phyloP scores from a whole-genome alignment of 345 rosid species.

The Cardamine occulta region DNA sequence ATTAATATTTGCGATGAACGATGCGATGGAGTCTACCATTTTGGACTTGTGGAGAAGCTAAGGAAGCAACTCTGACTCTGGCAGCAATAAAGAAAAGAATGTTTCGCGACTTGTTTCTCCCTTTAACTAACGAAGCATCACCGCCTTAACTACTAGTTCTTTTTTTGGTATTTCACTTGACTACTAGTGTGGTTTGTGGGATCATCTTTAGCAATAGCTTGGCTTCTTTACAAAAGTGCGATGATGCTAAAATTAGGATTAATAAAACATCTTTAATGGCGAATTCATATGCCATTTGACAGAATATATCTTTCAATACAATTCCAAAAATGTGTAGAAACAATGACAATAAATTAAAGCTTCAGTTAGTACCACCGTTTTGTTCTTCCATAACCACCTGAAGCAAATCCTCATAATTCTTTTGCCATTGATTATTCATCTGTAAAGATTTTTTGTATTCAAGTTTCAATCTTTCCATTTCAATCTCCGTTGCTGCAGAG shows the following conservation, averaged over 20 bases:
- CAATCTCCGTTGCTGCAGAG: conserved; percentile 68
- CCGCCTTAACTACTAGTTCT: no score
- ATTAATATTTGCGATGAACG: not conserved
- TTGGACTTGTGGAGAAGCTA: conserved; percentile 2
- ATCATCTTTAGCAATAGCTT: not conserved
- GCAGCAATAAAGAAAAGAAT: not conserved
- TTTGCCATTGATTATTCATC: conserved; percentile 67
- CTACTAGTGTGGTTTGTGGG: not conserved
- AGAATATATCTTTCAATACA: not conserved
- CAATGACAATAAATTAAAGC: not conserved
- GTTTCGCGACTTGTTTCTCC: not conserved
- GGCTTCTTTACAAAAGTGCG: conserved; percentile 20
- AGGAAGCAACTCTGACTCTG: not conserved
- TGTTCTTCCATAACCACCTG: conserved; percentile 59
- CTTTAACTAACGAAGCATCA: no score
- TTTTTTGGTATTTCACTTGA: no score
- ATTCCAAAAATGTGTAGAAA: conserved; percentile 16
- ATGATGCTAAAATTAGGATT: not conserved
- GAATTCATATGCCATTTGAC: not conserved
- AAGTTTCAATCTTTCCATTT: conserved; percentile 63
- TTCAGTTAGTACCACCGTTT: conserved; percentile 27
- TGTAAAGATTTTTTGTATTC: conserved; percentile 48
- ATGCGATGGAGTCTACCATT: not conserved
- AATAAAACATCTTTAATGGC: not conserved
- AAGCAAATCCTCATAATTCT: conserved; percentile 61